Evolutionary conservation across 1,284 basidiomycete genomes (phyloP).

Genomic region (Pseudozyma pruni): DNA sequence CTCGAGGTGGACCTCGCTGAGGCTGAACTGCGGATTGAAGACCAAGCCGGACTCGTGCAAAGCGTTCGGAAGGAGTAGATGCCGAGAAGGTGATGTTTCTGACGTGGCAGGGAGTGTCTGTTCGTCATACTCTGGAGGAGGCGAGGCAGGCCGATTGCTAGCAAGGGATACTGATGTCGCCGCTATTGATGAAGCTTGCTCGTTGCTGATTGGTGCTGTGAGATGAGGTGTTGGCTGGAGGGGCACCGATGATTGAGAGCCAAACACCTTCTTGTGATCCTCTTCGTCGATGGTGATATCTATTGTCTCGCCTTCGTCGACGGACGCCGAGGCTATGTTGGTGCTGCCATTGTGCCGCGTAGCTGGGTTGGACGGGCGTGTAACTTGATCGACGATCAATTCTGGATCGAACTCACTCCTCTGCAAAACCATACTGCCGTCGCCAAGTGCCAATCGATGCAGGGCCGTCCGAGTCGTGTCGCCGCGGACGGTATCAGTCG

Average conservation of each 20-base stretch:
- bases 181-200: conserved; percentile 1
- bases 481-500: too few relatives aligned
- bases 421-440: conserved; percentile 19
- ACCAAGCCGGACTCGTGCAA: conserved; percentile 40
- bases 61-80: conserved; percentile 31
- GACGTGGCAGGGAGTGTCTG: too few relatives aligned
- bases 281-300: conserved; percentile 47
- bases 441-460: not conserved
- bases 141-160: conserved; percentile 6
- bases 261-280: conserved; percentile 37
- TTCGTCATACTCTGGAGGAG: conserved; percentile 20
- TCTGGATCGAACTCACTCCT: conserved; percentile 15
- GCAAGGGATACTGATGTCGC: not conserved
- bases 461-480: too few relatives aligned
- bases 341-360: conserved; percentile 1
- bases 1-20: conserved; percentile 14
- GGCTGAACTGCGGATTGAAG: conserved; percentile 34
- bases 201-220: too few relatives aligned
- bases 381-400: conserved; percentile 31
- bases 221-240: conserved; percentile 5
- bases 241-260: conserved; percentile 11
- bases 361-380: conserved; percentile 13
- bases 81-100: not conserved
- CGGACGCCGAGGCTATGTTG: not conserved
- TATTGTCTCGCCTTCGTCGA: conserved; percentile 17